A percentile compares a stretch with the other conserved stretches of the same genome.
Conservation (phyloP, 129 eudicot genomes). For the Artemisia annua region DNA sequence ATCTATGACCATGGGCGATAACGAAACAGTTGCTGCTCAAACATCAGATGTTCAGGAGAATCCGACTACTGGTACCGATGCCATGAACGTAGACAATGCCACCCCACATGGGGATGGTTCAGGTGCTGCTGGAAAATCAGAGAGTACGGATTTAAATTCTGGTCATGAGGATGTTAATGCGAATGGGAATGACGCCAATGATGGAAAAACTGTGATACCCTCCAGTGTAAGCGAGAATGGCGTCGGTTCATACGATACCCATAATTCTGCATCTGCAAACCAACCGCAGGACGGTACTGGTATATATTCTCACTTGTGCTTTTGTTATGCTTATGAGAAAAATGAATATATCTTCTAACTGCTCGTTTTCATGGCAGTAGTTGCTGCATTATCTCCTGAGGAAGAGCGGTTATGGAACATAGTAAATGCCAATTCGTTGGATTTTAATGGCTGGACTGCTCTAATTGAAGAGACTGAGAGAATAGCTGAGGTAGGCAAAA, state of each 20-base stretch:
- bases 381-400: slow-evolving; percentile 78
- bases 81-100: slow-evolving; percentile 27
- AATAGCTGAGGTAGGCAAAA: slow-evolving; percentile 63
- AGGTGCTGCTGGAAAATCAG: slow-evolving; percentile 30
- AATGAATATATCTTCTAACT: neutral
- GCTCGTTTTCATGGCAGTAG: slow-evolving; percentile 31
- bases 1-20: slow-evolving; percentile 52
- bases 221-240: slow-evolving; percentile 58
- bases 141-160: neutral
- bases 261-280: slow-evolving; percentile 48
- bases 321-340: neutral
- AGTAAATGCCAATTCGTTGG: slow-evolving; percentile 79
- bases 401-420: slow-evolving; percentile 98
- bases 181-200: slow-evolving; percentile 46
- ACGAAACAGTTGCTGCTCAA: slow-evolving; percentile 61
- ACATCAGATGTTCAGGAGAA: slow-evolving; percentile 40
- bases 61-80: slow-evolving; percentile 33
- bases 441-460: slow-evolving; percentile 94
- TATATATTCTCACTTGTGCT: slow-evolving; percentile 18
- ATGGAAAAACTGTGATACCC: slow-evolving; percentile 34
- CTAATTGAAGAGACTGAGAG: slow-evolving; percentile 91
- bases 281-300: slow-evolving; percentile 65
- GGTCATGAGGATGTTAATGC: slow-evolving; percentile 45
- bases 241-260: slow-evolving; percentile 48
- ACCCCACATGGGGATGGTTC: slow-evolving; percentile 19